Base-by-base conservation (phyloP, 2,329 filamentous ascomycete genomes). In the Cladobotryum mycophilum region DNA sequence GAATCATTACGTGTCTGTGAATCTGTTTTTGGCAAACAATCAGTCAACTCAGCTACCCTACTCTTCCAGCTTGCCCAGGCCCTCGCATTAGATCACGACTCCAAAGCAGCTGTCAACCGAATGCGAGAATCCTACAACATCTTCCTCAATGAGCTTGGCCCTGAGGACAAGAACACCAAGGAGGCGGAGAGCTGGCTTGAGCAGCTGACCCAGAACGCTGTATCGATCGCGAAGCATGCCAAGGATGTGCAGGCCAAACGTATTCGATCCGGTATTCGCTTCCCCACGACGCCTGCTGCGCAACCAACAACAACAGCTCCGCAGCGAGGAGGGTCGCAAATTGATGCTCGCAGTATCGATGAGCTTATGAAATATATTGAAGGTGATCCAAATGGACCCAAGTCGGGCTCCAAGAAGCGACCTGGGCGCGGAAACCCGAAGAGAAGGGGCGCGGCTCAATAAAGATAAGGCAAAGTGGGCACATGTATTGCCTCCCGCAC, bases 101-200 rank as follows among this genome's bases (percentile, higher is more conserved):
- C 90, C 60, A 96, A 96, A 76, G 86, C 79, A 44, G 91, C 93
- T 13, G 91, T 99, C 51, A 84, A 81, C 65, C 86, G 88, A 66
- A 99, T 99, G 93, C 88, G 90, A 54, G 91, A 96, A 69, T 93
- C 90, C 42, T 96, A 91, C 76, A 96, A 87, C 71, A 95, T 96
- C 66, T 99, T 99, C 84, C 82, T 91, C 56, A 75, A 77, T 52
- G 84, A 93, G 63, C 84, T 99, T 5, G 93, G 93, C 25, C 76
- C 90, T 2, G 85, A 95, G 37, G 91, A 97, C 69, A 89, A 91
- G 70, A 97, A 99, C 75, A 99, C 93, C 56, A 96, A 96, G 75
- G 93, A 99, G 68, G 92, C 93, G 2, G 91, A 96, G 74, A 88
- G 82, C 64, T 99, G 93, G 93, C 81, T 97, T 20, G 89, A 96